A percentile compares a stretch with the other conserved stretches of the same genome.
Conservation (phyloP, 306 rosid genomes). For the Dalbergia cochinchinensis region DNA sequence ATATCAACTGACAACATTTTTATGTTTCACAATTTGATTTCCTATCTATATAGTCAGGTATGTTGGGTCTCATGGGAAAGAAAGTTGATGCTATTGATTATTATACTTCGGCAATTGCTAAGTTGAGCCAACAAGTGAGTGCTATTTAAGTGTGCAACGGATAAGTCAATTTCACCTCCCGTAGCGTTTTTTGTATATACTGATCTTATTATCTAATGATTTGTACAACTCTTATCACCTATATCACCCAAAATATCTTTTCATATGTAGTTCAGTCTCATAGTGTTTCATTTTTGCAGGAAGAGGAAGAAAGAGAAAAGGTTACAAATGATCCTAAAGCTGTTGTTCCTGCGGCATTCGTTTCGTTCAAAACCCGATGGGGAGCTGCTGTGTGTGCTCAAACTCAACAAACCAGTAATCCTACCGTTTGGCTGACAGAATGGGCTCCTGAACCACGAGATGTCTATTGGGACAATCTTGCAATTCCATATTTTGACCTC, state of each 20-base stretch:
- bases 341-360: conserved; percentile 89
- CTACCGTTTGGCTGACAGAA: conserved; percentile 90
- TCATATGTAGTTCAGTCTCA: conserved; percentile 17
- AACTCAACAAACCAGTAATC: conserved; percentile 85
- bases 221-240: not conserved
- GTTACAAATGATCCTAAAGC: conserved; percentile 67
- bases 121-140: conserved; percentile 67
- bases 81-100: conserved; percentile 77
- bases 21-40: conserved; percentile 53
- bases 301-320: conserved; percentile 74
- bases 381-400: conserved; percentile 97
- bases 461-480: conserved; percentile 83
- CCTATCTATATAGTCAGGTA: conserved; percentile 79
- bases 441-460: conserved; percentile 98
- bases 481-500: conserved; percentile 86
- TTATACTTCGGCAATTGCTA: conserved; percentile 59
- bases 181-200: not conserved
- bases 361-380: conserved; percentile 89
- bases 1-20: conserved; percentile 38
- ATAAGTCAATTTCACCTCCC: not conserved
- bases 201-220: conserved; percentile 17
- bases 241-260: not conserved
- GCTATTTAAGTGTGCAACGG: conserved; percentile 11
- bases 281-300: conserved; percentile 64
- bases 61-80: conserved; percentile 69